phyloP scores from a whole-genome alignment of 805 yeast species.

The Cyberlindnera bimundalis region DNA sequence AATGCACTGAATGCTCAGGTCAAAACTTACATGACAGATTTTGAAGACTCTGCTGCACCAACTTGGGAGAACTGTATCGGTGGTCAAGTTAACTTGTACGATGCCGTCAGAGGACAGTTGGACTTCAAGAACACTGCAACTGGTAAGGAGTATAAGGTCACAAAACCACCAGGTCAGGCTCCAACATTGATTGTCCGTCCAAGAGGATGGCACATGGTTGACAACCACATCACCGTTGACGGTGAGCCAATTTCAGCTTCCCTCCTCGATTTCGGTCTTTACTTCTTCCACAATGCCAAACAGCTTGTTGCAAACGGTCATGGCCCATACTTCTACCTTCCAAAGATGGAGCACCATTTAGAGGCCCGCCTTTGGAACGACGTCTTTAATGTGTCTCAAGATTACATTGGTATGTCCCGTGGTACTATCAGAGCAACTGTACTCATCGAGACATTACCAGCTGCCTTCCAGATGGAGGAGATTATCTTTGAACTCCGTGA shows the following conservation, averaged over 20 bases:
- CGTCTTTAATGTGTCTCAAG: slow-evolving; percentile 73
- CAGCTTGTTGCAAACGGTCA: slow-evolving; percentile 58
- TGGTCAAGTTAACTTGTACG: slow-evolving; percentile 76
- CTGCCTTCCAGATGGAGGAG: slow-evolving; percentile 85
- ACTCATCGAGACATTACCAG: slow-evolving; percentile 78
- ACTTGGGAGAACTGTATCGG: slow-evolving; percentile 78
- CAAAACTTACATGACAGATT: slow-evolving; percentile 82
- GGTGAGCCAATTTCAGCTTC: slow-evolving; percentile 78
- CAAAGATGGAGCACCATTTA: slow-evolving; percentile 82
- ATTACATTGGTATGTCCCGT: slow-evolving; percentile 60
- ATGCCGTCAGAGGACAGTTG: slow-evolving; percentile 66
- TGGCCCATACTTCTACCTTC: slow-evolving; percentile 80
- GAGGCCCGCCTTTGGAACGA: slow-evolving; percentile 86
- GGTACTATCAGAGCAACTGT: slow-evolving; percentile 83
- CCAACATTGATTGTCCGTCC: slow-evolving; percentile 84
- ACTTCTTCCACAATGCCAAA: slow-evolving; percentile 71
- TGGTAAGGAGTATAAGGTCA: slow-evolving; percentile 25
- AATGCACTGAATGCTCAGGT: slow-evolving; percentile 78
- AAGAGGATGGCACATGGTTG: slow-evolving; percentile 85
- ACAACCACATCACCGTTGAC: slow-evolving; percentile 65
- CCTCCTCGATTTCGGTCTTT: slow-evolving; percentile 73
- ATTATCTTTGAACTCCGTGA: slow-evolving; percentile 72
- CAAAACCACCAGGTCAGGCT: slow-evolving; percentile 46
- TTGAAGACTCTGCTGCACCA: slow-evolving; percentile 83
- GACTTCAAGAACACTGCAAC: slow-evolving; percentile 38